Evolutionary conservation across 805 yeast species (phyloP), one percentile per base, ranked within the genome.

Genomic region (Yamadazyma akitaensis): DNA sequence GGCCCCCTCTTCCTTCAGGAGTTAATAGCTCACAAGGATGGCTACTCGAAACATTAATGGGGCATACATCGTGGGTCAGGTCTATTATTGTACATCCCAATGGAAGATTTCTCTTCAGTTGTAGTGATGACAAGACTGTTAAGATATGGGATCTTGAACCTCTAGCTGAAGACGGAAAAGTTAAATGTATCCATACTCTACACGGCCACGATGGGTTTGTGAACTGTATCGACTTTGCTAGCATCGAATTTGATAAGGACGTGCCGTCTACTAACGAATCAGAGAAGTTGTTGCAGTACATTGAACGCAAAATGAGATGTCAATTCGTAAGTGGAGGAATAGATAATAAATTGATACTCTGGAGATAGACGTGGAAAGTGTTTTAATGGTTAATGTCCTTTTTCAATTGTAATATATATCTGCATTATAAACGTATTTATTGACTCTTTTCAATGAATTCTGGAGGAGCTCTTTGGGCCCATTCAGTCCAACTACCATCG

Each of bases 401-500:
- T 5, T 21, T 25, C 13, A n/a, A 38, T 5, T 42, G 44, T 42
- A 42, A 16, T 35, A 25, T 42, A 43, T 43, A 25, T 38, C 14
- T 19, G 24, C 21, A 12, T 21, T 18, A 31, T 21, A 13, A 12
- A 13, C 30, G 10, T 9, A 36, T 19, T 18, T 43, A 46, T 16
- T 17, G 8, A 31, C 17, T 10, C 26, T 77, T 81, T 21, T 68
- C 77, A 31, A 85, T 79, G 45, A 68, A 66, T 30, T 77, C 76
- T 8, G 65, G 50, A 5, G 83, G 84, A 0, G 89, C 89, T 50
- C 91, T 74, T 61, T 77, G 82, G 5, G 88, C 92, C 87, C 92
- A 88, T 59, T 89, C 96, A 7, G 79, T 73, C 96, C 96, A 87
- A 37, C 88, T 81, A 10, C 96, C 99, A 58, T 94, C 99, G 56